These are phyloP conservation scores for Lathyrus oleraceus DNA, from an alignment of 306 rosid species.

Conservation along the genomic window DNA sequence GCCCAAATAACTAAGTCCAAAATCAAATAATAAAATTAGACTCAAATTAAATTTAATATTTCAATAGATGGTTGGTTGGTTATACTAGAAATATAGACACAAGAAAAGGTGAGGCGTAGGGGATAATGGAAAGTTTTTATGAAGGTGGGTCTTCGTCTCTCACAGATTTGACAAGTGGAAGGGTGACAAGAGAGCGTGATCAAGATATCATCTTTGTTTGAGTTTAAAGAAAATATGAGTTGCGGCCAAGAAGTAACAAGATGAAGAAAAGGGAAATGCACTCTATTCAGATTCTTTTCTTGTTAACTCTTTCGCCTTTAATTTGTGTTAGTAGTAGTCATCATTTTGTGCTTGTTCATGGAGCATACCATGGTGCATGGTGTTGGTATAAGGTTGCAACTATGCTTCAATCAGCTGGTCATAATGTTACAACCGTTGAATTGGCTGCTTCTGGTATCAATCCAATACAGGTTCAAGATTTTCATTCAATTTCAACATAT, in stretches of 20 bases:
- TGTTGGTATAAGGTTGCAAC: conserved; percentile 54
- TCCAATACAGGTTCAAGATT: conserved; percentile 43
- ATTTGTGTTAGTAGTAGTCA: neutral
- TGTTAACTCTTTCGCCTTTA: neutral
- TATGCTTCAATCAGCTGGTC: conserved; percentile 38
- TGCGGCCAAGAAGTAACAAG: neutral
- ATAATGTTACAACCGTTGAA: conserved; percentile 50
- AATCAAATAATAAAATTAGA: too few species aligned
- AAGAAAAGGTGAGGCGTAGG: too few species aligned
- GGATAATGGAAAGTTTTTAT: too few species aligned
- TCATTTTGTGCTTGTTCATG: conserved; percentile 58
- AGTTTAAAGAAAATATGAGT: too few species aligned
- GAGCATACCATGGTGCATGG: conserved; percentile 63
- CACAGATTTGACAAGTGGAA: too few species aligned
- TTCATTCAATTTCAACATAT: conserved; percentile 41
- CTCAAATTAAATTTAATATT: too few species aligned
- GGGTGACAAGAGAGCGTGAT: too few species aligned
- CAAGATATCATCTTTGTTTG: too few species aligned
- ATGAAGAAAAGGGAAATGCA: neutral
- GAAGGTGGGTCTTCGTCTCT: too few species aligned
- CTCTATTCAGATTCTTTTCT: conserved; percentile 27
- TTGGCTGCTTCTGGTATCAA: conserved; percentile 51
- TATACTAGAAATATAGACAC: too few species aligned
- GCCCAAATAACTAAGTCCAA: too few species aligned
- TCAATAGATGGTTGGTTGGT: too few species aligned